These are phyloP conservation scores for Ganoderma lingzhi DNA, from an alignment of 1,284 basidiomycete species.

Conservation along the genomic window DNA sequence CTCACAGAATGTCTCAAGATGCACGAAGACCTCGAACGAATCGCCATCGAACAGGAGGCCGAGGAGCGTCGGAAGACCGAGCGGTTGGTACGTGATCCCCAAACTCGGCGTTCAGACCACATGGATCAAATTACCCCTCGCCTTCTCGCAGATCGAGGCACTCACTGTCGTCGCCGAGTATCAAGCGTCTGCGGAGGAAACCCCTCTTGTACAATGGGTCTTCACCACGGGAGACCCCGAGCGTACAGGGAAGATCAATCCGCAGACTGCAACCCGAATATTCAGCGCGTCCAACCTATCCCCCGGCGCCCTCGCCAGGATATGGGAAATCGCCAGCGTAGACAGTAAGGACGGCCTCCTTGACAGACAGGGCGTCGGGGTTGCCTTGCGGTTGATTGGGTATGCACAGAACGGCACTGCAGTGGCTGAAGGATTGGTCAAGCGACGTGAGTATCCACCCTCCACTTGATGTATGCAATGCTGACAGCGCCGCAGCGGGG, in stretches of 20 bases:
- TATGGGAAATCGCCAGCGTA: constrained; percentile 93
- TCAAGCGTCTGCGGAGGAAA: constrained; percentile 67
- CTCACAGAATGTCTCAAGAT: constrained; percentile 55
- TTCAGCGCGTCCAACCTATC: constrained; percentile 81
- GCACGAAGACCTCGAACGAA: constrained; percentile 68
- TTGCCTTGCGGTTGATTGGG: constrained; percentile 89
- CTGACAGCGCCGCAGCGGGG: constrained; percentile 62
- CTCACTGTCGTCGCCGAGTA: constrained; percentile 50
- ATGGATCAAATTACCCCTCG: neutral
- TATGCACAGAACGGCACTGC: constrained; percentile 89
- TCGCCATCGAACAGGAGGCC: constrained; percentile 65
- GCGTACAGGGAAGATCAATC: constrained; percentile 80
- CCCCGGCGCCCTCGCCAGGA: constrained; percentile 83
- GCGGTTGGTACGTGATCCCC: constrained; percentile 30
- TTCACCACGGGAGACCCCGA: constrained; percentile 72
- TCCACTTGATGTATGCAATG: neutral
- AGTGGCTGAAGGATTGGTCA: constrained; percentile 63
- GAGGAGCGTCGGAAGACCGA: constrained; percentile 44
- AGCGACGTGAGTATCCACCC: constrained; percentile 59
- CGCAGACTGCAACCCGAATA: constrained; percentile 81
- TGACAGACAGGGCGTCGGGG: constrained; percentile 83
- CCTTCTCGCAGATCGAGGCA: constrained; percentile 31
- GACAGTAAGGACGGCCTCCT: constrained; percentile 88
- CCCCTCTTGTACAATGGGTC: constrained; percentile 71
- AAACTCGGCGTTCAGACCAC: neutral